Evolutionary conservation across 179 eudicot species (phyloP), one percentile per base, ranked within the genome.

Genomic region (Amaranthus tricolor): DNA sequence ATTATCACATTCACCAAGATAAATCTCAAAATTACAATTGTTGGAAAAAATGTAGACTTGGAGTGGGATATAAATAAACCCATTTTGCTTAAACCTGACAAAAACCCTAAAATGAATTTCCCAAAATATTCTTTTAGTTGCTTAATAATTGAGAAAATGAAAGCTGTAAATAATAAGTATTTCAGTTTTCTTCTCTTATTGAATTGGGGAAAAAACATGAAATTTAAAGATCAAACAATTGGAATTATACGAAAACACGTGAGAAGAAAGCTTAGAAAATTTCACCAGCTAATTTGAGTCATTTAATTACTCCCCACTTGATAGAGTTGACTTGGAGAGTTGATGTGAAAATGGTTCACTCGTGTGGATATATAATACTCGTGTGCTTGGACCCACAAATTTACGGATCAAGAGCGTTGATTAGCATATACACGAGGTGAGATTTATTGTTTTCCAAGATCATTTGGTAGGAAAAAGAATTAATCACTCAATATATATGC

Each of bases 41-140:
- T 12, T 51, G 15, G 9, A 68, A 13, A 8, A 69, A 31, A 47
- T 0, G n/a, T 31, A n/a, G 45, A 19, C 62, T 72, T 77, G 62
- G 51, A 76, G 83, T 77, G 62, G 19, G 77, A 78, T 73, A 50
- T 40, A 63, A 62, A 73, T 31, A 69, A 68, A 15, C 75, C 62
- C 77, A 80, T 68, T 9, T 77, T 73, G 70, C 80, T 68, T 77
- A 81, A 76, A 81, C 62, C 62, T 47, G 66, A 77, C 74, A 48
- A 66, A 77, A 81, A 62, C 74, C 77, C 80, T 19, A 15, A 9
- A 2, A 21, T 72, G 54, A 54, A 40, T 13, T 58, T 44, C 70
- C 64, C 48, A 57, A 11, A 56, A 66, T 3, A 47, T 40, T 61
- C 40, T 65, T 24, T 31, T 45, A 52, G 64, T 73, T 73, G 75